Conservation (phyloP, 106 monocot species). For the Dactylorhiza incarnata region DNA sequence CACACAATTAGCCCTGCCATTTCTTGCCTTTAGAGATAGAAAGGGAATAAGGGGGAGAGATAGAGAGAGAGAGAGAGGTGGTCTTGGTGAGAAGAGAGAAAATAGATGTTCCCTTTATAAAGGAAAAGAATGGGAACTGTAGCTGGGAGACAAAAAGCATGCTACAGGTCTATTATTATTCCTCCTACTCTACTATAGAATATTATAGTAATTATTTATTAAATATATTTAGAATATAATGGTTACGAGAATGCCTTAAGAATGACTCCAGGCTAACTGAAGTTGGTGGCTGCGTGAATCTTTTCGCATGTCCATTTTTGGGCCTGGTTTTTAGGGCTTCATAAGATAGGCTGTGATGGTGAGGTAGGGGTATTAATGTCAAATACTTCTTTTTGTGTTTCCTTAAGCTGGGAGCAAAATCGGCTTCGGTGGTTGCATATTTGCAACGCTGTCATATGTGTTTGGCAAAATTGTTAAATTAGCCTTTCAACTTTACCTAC, state of each 20-base stretch:
- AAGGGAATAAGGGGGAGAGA: slow-evolving; percentile 1
- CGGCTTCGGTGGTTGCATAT: background rate
- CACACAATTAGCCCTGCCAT: slow-evolving; percentile 3
- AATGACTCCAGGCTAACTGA: slow-evolving; percentile 13
- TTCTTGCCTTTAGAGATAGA: background rate
- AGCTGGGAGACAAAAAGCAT: background rate
- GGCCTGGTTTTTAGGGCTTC: background rate
- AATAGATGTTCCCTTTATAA: slow-evolving; percentile 3
- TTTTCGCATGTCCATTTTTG: background rate
- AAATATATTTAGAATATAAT: background rate
- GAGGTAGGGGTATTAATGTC: background rate
- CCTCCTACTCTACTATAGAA: background rate
- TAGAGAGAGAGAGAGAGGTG: background rate
- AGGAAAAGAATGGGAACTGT: background rate
- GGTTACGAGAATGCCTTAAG: slow-evolving; percentile 10
- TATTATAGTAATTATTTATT: background rate
- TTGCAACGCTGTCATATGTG: background rate
- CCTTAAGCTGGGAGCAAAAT: background rate
- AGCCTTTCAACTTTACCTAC: too few relatives aligned
- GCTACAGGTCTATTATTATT: background rate
- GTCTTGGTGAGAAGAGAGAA: background rate
- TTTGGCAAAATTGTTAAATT: too few relatives aligned
- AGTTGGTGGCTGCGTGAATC: background rate
- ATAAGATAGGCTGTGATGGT: background rate
- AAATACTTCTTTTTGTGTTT: background rate